Base-by-base conservation (phyloP, 1,284 basidiomycete species). In the Papiliotrema fonsecae region DNA sequence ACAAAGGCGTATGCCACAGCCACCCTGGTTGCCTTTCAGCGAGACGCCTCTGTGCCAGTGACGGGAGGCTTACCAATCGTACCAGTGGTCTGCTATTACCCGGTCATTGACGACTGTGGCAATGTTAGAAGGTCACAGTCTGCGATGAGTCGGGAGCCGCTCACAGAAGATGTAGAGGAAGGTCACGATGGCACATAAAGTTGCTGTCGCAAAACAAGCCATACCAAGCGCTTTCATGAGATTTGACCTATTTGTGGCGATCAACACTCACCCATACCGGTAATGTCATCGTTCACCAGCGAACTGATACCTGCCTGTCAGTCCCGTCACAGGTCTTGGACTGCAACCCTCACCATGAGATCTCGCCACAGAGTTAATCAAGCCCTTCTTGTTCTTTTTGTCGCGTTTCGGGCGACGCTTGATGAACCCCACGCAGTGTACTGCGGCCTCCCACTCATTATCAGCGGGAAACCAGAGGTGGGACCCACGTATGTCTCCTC, bases 271-370 rank as follows among this genome's bases (percentile, higher is more conserved):
- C 42, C 31, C 31, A 36, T 24, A 9, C 43, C 19, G 13, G 32
- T 37, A 10, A 45, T 35, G 26, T 45, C 24, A 24, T 45, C 43
- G 24, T 45, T 45, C 11, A 45, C 43, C 6, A 45, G 9, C 31
- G 25, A 18, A 16, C 31, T 11, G 18, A 45, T 36, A 24, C 43
- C 43, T 43, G 42, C 22, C 21, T 13, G 28, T 27, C 19, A 42
- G 19, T 24, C 40, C 16, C 14, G 13, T 42, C 40, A 13, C 27
- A 9, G 14, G 11, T 21, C 36, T 13, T 41, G n/a, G n/a, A n/a
- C n/a, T n/a, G n/a, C n/a, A n/a, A n/a, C n/a, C n/a, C n/a, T n/a
- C n/a, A n/a, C n/a, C n/a, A n/a, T n/a, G n/a, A n/a, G n/a, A n/a
- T n/a, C n/a, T n/a, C n/a, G n/a, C n/a, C n/a, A n/a, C n/a, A n/a